phyloP scores from a whole-genome alignment of 1,284 basidiomycete species.

The Pholiota adiposa region DNA sequence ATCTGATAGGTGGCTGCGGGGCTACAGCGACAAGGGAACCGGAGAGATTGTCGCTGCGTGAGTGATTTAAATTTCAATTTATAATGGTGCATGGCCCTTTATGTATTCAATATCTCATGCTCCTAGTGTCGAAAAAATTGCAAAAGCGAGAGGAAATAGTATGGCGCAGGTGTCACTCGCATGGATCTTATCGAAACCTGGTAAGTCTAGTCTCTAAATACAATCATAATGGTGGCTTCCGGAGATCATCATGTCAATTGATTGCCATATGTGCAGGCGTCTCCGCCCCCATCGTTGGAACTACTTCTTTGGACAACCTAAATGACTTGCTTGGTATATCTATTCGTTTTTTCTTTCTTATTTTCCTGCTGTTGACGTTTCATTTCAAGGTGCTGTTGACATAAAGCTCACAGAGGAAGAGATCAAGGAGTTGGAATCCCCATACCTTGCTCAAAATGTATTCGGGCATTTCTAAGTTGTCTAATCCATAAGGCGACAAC shows the following conservation, averaged over 20 bases:
- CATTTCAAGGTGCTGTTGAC: constrained; percentile 37
- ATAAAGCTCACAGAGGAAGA: constrained; percentile 56
- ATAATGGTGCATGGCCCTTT: constrained; percentile 18
- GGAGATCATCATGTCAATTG: too few species aligned
- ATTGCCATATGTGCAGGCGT: constrained; percentile 35
- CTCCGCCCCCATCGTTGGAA: constrained; percentile 61
- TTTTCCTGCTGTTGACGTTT: neutral
- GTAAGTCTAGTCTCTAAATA: constrained; percentile 15
- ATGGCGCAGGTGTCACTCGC: constrained; percentile 68
- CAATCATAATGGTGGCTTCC: too few species aligned
- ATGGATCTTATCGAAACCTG: constrained; percentile 53
- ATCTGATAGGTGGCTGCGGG: constrained; percentile 35
- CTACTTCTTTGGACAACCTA: constrained; percentile 58
- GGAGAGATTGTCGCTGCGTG: constrained; percentile 38
- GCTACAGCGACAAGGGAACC: neutral
- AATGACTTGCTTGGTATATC: constrained; percentile 50
- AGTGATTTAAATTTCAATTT: constrained; percentile 17
- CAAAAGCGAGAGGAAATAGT: constrained; percentile 50
- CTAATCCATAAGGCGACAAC: too few species aligned
- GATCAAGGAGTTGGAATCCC: constrained; percentile 50
- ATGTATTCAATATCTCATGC: too few species aligned
- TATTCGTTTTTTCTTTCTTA: neutral
- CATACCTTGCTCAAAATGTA: constrained; percentile 45
- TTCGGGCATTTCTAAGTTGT: constrained; percentile 35
- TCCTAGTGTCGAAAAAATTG: constrained; percentile 53